Conservation (phyloP, 176 grass and related monocot species). For the sorghum (Sorghum bicolor) region DNA sequence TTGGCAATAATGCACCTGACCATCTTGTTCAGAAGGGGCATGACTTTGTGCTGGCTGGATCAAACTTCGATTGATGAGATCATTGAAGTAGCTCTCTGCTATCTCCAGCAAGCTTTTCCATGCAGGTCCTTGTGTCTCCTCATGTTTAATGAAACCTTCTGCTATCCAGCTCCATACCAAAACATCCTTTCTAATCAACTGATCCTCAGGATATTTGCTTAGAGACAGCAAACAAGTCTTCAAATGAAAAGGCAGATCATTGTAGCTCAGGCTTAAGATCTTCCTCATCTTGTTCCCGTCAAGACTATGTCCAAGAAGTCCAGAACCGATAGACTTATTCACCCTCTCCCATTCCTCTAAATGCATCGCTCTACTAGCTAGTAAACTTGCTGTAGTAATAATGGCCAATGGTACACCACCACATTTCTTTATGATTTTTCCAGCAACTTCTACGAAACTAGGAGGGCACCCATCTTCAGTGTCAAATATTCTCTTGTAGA, state of each 20-base stretch:
- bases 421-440: not conserved
- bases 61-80: not conserved
- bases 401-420: not conserved
- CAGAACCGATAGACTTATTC: not conserved
- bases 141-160: not conserved
- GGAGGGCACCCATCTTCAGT: not conserved
- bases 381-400: constrained; percentile 1
- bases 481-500: not conserved
- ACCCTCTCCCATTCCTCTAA: not conserved
- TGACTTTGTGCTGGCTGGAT: not conserved
- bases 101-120: not conserved
- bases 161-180: not conserved
- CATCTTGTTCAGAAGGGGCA: not conserved
- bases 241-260: not conserved
- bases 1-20: not conserved
- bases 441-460: not conserved
- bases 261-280: not conserved
- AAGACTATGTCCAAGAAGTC: not conserved
- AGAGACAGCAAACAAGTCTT: not conserved
- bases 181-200: not conserved
- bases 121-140: too few species aligned
- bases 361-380: not conserved
- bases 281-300: not conserved
- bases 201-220: not conserved
- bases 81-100: not conserved